Conservation (phyloP, 2,329 filamentous ascomycete species). For the Penicillium aurantiogriseum region DNA sequence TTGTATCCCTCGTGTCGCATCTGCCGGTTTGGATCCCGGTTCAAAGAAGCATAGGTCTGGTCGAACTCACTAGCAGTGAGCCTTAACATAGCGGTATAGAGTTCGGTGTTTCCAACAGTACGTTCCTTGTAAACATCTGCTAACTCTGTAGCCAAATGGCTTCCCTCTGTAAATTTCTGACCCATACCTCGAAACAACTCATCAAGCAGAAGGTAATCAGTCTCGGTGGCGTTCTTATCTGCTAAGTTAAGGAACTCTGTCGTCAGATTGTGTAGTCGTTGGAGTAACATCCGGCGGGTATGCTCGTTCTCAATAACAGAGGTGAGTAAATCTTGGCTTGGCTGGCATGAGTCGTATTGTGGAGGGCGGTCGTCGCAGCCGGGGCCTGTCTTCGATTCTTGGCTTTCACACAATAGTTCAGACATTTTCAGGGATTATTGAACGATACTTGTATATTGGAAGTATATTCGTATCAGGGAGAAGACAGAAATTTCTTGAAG, state of each 20-base stretch:
- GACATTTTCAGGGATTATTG: not conserved
- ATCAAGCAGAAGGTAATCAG: not conserved
- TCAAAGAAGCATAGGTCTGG: not conserved
- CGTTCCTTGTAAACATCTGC: not conserved
- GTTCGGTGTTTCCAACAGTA: not conserved
- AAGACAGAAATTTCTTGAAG: not conserved
- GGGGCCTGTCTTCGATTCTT: not conserved
- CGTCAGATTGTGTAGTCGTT: not conserved
- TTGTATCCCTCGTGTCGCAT: not conserved
- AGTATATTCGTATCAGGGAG: not conserved
- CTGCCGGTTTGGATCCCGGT: not conserved
- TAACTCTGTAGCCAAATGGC: not conserved
- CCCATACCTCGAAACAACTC: not conserved
- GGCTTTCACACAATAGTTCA: not conserved
- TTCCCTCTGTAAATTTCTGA: not conserved
- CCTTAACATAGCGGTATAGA: not conserved
- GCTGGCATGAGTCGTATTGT: not conserved
- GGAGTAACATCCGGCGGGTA: not conserved
- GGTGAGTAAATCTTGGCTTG: not conserved
- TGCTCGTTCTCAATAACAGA: not conserved
- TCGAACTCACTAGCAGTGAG: not conserved
- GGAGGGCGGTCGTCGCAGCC: not conserved
- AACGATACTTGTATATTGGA: not conserved
- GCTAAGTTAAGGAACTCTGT: accelerated
- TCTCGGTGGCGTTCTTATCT: not conserved